Percentiles rank a stretch among this genome's conserved stretches.
These are phyloP conservation scores for Podaxis sp. DNA, from an alignment of 768 basidiomycete genomes.

Conservation along the genomic window DNA sequence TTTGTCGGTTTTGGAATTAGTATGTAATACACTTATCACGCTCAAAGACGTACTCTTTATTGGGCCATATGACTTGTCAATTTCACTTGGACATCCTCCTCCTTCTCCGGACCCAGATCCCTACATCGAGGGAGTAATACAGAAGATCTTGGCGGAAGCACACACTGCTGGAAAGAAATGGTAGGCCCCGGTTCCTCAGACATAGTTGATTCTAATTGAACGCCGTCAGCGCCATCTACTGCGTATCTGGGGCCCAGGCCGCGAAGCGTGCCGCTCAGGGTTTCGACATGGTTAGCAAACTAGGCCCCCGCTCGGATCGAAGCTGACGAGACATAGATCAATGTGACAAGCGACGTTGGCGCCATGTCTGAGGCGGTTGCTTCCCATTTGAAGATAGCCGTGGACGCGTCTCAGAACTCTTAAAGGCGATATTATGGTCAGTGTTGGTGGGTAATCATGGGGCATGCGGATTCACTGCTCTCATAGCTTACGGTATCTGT, in stretches of 20 bases:
- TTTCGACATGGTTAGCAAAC: conserved; percentile 28
- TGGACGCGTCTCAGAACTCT: not conserved
- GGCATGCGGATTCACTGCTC: not conserved
- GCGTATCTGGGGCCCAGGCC: conserved; percentile 27
- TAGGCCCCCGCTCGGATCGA: not conserved
- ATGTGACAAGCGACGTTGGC: conserved; percentile 44
- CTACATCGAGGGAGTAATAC: conserved; percentile 59
- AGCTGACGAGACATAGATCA: conserved; percentile 39
- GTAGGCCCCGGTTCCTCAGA: conserved; percentile 30
- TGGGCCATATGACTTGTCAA: conserved; percentile 69
- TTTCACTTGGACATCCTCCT: conserved; percentile 56
- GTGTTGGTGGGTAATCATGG: not conserved
- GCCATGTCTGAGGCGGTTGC: conserved; percentile 40
- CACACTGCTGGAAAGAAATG: conserved; percentile 66
- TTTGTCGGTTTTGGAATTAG: not conserved
- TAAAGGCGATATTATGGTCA: not conserved
- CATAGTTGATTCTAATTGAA: not conserved
- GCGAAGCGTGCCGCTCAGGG: conserved; percentile 26
- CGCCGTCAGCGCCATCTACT: conserved; percentile 27
- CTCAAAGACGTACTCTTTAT: conserved; percentile 50
- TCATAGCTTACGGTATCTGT: not conserved
- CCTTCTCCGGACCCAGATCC: conserved; percentile 68
- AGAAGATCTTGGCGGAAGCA: conserved; percentile 46
- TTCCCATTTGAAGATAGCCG: conserved; percentile 25
- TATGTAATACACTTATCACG: conserved; percentile 24